Conservation (phyloP, 139 green algal species). For the Chlamydomonas urium region DNA sequence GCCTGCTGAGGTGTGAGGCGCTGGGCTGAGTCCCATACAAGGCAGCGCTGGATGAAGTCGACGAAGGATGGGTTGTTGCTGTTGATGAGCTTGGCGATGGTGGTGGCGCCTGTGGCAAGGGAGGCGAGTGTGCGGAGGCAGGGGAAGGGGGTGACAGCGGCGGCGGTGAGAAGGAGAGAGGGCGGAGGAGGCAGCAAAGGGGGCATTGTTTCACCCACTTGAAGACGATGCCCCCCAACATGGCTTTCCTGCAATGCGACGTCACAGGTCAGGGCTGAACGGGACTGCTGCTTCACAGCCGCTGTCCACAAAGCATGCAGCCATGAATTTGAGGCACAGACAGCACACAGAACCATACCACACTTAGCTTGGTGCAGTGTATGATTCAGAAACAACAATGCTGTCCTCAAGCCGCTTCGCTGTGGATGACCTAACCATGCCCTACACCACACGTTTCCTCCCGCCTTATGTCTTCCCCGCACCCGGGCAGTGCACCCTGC, state of each 20-base stretch:
- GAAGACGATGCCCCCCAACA: not conserved
- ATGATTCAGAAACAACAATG: not conserved
- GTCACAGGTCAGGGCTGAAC: too few species aligned
- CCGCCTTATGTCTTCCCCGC: not conserved
- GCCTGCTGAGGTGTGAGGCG: slow-evolving; percentile 73
- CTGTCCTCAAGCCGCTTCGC: not conserved
- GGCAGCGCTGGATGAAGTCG: slow-evolving; percentile 58
- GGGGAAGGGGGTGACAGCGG: not conserved
- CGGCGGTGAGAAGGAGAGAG: not conserved
- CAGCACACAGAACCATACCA: not conserved
- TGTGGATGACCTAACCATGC: not conserved
- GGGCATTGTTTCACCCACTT: not conserved
- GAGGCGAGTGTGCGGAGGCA: too few species aligned
- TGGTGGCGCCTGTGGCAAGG: not conserved
- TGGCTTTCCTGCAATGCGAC: too few species aligned
- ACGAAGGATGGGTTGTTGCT: slow-evolving; percentile 56
- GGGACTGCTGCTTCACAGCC: too few species aligned
- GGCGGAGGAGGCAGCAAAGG: not conserved
- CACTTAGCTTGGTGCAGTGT: not conserved
- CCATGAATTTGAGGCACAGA: not conserved
- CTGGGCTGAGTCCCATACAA: slow-evolving; percentile 65
- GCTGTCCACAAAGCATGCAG: too few species aligned
- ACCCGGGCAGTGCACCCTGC: not conserved
- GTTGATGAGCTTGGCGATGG: slow-evolving; percentile 27
- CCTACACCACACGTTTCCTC: not conserved